Evolutionary conservation across 805 yeast genomes (phyloP).

Genomic region (Candida ovalis): DNA sequence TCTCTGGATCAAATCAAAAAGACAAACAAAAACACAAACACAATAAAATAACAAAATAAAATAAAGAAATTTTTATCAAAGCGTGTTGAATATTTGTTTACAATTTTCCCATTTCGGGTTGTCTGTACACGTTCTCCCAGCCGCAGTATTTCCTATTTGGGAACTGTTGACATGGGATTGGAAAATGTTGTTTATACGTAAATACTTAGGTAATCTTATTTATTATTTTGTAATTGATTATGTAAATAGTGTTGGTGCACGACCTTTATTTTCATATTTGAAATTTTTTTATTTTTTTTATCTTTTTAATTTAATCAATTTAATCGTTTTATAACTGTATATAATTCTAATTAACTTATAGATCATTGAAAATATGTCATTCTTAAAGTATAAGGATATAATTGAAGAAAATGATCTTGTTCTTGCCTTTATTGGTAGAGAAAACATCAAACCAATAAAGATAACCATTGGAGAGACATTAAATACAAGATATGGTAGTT

Average conservation of each 20-base stretch:
- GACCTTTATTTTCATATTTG: background rate
- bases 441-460: conserved; percentile 68
- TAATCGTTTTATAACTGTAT: no score
- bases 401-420: conserved; percentile 87
- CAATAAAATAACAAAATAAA: background rate
- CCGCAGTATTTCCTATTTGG: background rate
- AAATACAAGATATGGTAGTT: conserved; percentile 86
- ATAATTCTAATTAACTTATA: background rate
- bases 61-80: background rate
- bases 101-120: background rate
- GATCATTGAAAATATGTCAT: conserved; percentile 22
- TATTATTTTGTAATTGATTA: background rate
- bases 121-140: background rate
- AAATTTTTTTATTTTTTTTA: background rate
- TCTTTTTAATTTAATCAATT: background rate
- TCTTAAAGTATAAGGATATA: conserved; percentile 49
- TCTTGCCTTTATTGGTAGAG: conserved; percentile 80
- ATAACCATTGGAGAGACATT: conserved; percentile 57
- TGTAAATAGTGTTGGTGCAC: background rate
- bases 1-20: background rate
- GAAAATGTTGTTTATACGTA: no score
- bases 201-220: no score
- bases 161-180: no score
- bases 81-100: background rate
- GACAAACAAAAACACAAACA: background rate